Evolutionary conservation across 148 eudicot genomes (phyloP), one percentile per base, ranked within the genome.

Genomic region (Vaccinium vitisidaea): DNA sequence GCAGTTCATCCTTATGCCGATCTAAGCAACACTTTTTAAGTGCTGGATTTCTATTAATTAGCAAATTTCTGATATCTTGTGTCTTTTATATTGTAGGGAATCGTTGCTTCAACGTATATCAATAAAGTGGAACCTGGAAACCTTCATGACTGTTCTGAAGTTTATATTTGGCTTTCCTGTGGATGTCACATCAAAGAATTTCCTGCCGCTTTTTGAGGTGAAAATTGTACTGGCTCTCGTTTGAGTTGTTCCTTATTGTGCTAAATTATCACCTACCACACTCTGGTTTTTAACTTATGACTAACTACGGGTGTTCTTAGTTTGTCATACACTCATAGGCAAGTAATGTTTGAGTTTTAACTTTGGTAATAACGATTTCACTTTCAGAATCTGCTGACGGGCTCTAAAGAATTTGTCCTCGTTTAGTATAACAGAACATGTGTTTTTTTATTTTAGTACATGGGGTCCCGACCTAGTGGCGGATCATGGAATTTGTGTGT

Each of bases 121-220:
- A 27, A 85, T 94, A 80, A 79, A 91, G 58, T 96, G 98, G 98
- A 86, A 89, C 79, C 84, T 83, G 71, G 90, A 85, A 86, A 80
- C 88, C 23, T 90, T 96, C 84, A 81, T 93, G 63, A 90, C 61
- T 87, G 84, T 93, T 75, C 69, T 94, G 79, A 91, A 84, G 88
- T 88, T 86, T 56, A 86, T 93, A 53, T 92, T 90, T 92, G 97
- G 93, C 84, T 88, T 83, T 89, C 84, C 86, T 13, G 73, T 89
- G 84, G 90, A 92, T 81, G 54, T 96, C 76, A 88, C 91, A 0
- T 61, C 89, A 6, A 77, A 81, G 77, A 92, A 82, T 80, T 93
- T 92, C 81, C 81, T 93, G 82, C 84, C 90, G 74, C 85, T 94
- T 23, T 87, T 86, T 79, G 92, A 92, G 93, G 99, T 96, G 89